Evolutionary conservation across 805 yeast genomes (phyloP).

Genomic region (Yarrowia yakushimensis): DNA sequence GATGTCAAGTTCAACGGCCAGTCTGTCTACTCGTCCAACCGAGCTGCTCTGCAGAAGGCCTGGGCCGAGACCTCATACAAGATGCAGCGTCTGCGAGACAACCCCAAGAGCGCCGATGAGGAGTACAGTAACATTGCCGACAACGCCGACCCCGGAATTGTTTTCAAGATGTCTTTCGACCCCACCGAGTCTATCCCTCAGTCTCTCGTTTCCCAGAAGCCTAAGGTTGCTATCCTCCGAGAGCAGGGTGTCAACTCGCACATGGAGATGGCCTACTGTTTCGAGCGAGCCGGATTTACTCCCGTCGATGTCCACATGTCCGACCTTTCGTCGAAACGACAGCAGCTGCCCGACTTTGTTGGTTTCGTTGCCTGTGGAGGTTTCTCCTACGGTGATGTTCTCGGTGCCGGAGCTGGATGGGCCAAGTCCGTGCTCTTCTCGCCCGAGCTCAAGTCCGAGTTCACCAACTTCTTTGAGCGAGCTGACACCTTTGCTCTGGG

Average conservation of each 20-base stretch:
- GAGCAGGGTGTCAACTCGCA: slow-evolving; percentile 99
- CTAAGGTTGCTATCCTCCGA: slow-evolving; percentile 92
- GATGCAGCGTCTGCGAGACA: slow-evolving; percentile 88
- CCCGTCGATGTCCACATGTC: slow-evolving; percentile 97
- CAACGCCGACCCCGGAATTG: slow-evolving; percentile 84
- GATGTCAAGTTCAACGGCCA: slow-evolving; percentile 47
- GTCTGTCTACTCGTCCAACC: slow-evolving; percentile 48
- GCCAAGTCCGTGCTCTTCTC: slow-evolving; percentile 92
- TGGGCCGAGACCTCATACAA: slow-evolving; percentile 90
- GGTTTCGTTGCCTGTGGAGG: slow-evolving; percentile 99
- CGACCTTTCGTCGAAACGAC: slow-evolving; percentile 73
- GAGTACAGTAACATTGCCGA: slow-evolving; percentile 74
- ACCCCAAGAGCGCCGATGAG: slow-evolving; percentile 85
- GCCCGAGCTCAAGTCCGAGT: slow-evolving; percentile 69
- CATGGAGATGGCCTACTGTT: slow-evolving; percentile 97
- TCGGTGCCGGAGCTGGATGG: slow-evolving; percentile 99
- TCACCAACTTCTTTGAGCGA: slow-evolving; percentile 78
- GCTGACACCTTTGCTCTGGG: slow-evolving; percentile 94
- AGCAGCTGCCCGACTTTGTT: slow-evolving; percentile 64
- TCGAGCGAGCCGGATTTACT: slow-evolving; percentile 91
- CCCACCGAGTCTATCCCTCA: slow-evolving; percentile 39
- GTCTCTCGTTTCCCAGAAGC: slow-evolving; percentile 43
- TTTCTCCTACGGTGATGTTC: slow-evolving; percentile 96
- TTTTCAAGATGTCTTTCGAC: slow-evolving; percentile 73
- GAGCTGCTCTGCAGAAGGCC: slow-evolving; percentile 70